Evolutionary conservation across 2,329 filamentous ascomycete species (phyloP).

Genomic region (Cercospora citrullina): DNA sequence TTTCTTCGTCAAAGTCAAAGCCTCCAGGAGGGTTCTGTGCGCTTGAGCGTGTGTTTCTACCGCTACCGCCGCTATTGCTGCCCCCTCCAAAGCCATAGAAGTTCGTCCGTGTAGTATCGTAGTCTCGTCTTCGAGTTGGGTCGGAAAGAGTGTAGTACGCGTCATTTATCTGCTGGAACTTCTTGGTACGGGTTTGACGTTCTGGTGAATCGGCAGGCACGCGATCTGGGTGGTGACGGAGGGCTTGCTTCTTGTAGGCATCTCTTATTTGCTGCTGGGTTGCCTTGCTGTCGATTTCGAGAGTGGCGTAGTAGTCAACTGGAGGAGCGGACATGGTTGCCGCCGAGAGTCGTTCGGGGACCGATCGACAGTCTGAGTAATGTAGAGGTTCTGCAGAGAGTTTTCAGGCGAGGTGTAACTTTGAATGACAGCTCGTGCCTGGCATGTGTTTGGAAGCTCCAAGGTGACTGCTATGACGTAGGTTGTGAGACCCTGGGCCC

Average conservation of each 20-base stretch:
- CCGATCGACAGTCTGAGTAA: background rate
- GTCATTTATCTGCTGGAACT: conserved; percentile 89
- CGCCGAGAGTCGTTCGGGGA: background rate
- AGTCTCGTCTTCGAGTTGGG: conserved; percentile 71
- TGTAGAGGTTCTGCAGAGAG: background rate
- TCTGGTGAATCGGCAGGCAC: conserved; percentile 82
- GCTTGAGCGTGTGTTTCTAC: conserved; percentile 28
- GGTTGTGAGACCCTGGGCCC: background rate
- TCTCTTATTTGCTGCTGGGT: conserved; percentile 81
- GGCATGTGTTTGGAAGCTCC: background rate
- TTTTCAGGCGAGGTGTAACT: conserved; percentile 1
- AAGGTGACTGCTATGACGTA: background rate
- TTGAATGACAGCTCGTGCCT: conserved; percentile 6
- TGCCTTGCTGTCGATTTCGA: conserved; percentile 59
- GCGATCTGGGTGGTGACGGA: conserved; percentile 92
- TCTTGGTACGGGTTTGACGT: conserved; percentile 74
- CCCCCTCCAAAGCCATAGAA: conserved; percentile 52
- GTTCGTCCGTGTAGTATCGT: conserved; percentile 68
- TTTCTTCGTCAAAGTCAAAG: conserved; percentile 47
- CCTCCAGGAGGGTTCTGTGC: conserved; percentile 41
- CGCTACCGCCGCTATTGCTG: conserved; percentile 29
- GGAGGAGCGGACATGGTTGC: conserved; percentile 33
- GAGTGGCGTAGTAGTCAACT: conserved; percentile 41
- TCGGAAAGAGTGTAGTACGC: conserved; percentile 92
- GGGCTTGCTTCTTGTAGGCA: conserved; percentile 89